Percentiles rank a stretch among this genome's conserved stretches.
phyloP scores from a whole-genome alignment of 768 basidiomycete genomes.

The Scleroderma citrinum region DNA sequence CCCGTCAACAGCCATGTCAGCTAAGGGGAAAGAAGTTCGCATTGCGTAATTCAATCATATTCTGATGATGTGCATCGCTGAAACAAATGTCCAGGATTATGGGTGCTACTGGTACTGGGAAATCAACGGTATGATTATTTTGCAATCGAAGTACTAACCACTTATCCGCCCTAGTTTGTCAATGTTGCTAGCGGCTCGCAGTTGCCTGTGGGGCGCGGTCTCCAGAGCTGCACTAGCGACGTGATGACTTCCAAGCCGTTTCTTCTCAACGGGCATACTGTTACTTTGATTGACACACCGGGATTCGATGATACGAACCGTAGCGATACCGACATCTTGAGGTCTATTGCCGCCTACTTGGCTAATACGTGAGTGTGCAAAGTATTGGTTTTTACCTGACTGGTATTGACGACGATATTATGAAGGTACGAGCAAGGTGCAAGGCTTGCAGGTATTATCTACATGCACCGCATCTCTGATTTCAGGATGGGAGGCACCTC shows the following conservation, averaged over 20 bases:
- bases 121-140: conserved; percentile 25
- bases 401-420: conserved; percentile 12
- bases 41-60: not conserved
- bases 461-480: conserved; percentile 51
- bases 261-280: conserved; percentile 35
- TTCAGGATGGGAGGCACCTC: conserved; percentile 45
- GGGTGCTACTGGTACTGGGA: conserved; percentile 32
- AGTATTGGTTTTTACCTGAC: not conserved
- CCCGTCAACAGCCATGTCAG: not conserved
- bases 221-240: conserved; percentile 46
- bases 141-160: not conserved
- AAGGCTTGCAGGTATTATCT: conserved; percentile 47
- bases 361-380: conserved; percentile 23
- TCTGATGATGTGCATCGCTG: not conserved
- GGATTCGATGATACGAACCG: conserved; percentile 52
- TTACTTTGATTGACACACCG: conserved; percentile 55
- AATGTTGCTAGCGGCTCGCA: conserved; percentile 46
- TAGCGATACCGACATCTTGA: conserved; percentile 46
- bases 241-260: conserved; percentile 42
- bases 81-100: conserved; percentile 30
- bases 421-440: conserved; percentile 26
- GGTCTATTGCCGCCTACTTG: conserved; percentile 41
- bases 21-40: not conserved
- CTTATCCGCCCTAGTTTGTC: conserved; percentile 39
- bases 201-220: conserved; percentile 39